Percentiles rank a stretch among this genome's conserved stretches.
Evolutionary conservation across 495 filamentous ascomycete species (phyloP).

Genomic region (Durotheca rogersii): DNA sequence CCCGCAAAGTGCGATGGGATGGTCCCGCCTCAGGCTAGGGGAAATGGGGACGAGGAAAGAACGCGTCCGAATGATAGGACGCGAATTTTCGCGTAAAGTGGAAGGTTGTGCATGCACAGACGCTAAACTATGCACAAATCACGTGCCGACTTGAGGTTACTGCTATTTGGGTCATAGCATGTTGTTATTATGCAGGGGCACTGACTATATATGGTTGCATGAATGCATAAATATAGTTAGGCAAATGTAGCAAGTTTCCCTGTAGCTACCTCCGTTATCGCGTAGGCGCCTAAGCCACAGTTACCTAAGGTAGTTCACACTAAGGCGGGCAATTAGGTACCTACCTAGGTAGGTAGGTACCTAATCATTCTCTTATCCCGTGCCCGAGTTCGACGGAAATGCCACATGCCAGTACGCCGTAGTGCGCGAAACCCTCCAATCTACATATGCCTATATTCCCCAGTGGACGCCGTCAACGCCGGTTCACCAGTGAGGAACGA

Average conservation of each 20-base stretch:
- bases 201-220: too few species aligned
- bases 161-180: too few species aligned
- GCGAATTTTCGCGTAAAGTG: conserved; percentile 34
- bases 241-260: too few species aligned
- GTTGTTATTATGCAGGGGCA: too few species aligned
- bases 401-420: conserved; percentile 29
- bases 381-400: too few species aligned
- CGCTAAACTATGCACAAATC: too few species aligned
- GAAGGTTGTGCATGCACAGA: conserved; percentile 22
- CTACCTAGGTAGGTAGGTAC: background rate
- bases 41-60: conserved; percentile 19
- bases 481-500: conserved; percentile 5
- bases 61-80: conserved; percentile 20
- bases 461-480: conserved; percentile 8
- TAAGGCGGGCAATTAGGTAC: background rate
- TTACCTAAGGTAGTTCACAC: too few species aligned
- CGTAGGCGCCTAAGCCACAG: too few species aligned
- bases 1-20: conserved; percentile 10
- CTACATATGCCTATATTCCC: conserved; percentile 3
- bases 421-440: conserved; percentile 16
- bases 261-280: too few species aligned
- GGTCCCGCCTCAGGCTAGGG: conserved; percentile 2
- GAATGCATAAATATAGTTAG: background rate
- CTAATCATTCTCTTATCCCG: too few species aligned
- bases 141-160: too few species aligned